Evolutionary conservation across 371 early-diverging fungal genomes (phyloP).

Genomic region (Choanephora cucurbitarum): DNA sequence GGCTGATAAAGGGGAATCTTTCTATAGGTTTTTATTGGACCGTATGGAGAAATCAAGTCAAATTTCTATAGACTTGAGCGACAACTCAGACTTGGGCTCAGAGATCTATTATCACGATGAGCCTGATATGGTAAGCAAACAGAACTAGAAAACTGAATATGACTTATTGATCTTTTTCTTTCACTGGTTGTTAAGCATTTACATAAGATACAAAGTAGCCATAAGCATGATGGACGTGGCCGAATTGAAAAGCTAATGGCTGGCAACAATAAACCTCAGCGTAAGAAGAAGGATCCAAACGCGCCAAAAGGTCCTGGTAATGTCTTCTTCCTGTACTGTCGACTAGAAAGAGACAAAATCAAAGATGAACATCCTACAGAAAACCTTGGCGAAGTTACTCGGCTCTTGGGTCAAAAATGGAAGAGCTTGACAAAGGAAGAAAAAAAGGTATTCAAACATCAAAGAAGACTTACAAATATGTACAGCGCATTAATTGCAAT

Average conservation of each 20-base stretch:
- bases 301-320: constrained; percentile 71
- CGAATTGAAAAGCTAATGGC: constrained; percentile 18
- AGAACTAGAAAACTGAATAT: not conserved
- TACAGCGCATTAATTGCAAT: too few relatives aligned
- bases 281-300: constrained; percentile 62
- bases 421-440: constrained; percentile 49
- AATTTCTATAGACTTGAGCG: constrained; percentile 23
- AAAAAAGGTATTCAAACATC: constrained; percentile 42
- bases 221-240: constrained; percentile 11
- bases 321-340: constrained; percentile 67
- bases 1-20: not conserved
- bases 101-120: constrained; percentile 33
- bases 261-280: constrained; percentile 28
- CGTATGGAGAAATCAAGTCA: constrained; percentile 33
- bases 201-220: constrained; percentile 13
- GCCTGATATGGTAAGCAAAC: constrained; percentile 17
- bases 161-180: not conserved
- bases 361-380: constrained; percentile 59
- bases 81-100: constrained; percentile 31
- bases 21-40: constrained; percentile 22
- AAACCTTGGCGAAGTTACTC: constrained; percentile 53
- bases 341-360: constrained; percentile 58
- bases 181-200: not conserved
- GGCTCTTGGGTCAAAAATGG: constrained; percentile 56
- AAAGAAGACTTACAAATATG: too few relatives aligned